Conservation (phyloP, 805 yeast genomes). For the Pichia nakasei region DNA sequence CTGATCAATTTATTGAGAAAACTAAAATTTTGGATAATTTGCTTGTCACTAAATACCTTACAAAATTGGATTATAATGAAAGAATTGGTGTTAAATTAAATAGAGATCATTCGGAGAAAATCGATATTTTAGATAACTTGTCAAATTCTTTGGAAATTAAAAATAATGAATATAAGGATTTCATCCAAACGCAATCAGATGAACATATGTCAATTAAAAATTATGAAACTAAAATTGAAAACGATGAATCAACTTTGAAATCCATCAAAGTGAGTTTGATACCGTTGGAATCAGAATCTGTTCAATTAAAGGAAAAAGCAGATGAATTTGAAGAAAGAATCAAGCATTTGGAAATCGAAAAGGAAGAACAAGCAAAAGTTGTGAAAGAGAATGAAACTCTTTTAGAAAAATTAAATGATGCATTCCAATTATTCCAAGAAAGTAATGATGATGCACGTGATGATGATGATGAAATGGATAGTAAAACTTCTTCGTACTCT, state of each 20-base stretch:
- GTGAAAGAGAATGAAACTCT: slow-evolving; percentile 38
- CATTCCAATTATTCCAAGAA: slow-evolving; percentile 16
- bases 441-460: slow-evolving; percentile 7
- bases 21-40: slow-evolving; percentile 38
- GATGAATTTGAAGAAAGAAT: slow-evolving; percentile 38
- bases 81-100: slow-evolving; percentile 27
- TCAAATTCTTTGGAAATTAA: slow-evolving; percentile 13
- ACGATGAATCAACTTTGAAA: slow-evolving; percentile 23
- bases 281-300: slow-evolving; percentile 53
- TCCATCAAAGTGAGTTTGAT: slow-evolving; percentile 31
- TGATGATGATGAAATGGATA: neutral
- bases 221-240: slow-evolving; percentile 36
- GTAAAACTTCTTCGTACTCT: slow-evolving; percentile 6
- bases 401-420: slow-evolving; percentile 27
- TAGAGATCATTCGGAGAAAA: slow-evolving; percentile 28
- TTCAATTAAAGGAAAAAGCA: slow-evolving; percentile 39
- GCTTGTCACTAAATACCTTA: slow-evolving; percentile 44
- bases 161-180: slow-evolving; percentile 23
- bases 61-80: slow-evolving; percentile 59
- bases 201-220: slow-evolving; percentile 35
- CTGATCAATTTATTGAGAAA: slow-evolving; percentile 54
- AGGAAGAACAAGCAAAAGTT: slow-evolving; percentile 38
- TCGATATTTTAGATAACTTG: slow-evolving; percentile 27
- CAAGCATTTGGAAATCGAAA: slow-evolving; percentile 42
- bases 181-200: slow-evolving; percentile 37